These are phyloP conservation scores for Lasiosphaeris hirsuta DNA, from an alignment of 495 filamentous ascomycete species.

Conservation along the genomic window DNA sequence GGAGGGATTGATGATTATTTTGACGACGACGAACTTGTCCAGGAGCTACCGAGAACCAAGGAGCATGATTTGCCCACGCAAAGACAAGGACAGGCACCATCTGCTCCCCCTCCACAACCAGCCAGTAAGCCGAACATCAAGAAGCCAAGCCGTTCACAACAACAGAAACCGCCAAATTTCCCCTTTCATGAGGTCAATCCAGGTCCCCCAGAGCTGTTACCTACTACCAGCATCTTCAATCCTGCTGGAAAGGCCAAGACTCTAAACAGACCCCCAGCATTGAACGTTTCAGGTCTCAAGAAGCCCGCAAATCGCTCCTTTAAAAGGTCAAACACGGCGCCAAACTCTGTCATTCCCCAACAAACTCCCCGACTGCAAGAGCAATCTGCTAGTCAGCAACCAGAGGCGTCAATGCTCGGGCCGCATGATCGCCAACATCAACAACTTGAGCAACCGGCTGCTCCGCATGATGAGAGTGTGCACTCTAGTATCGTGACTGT, in stretches of 20 bases:
- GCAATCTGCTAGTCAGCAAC: slow-evolving; percentile 3
- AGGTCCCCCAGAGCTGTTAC: slow-evolving; percentile 42
- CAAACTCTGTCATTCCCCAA: slow-evolving; percentile 15
- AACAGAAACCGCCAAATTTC: slow-evolving; percentile 24
- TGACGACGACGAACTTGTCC: slow-evolving; percentile 36
- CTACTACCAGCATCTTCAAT: slow-evolving; percentile 45
- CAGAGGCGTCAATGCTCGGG: neutral
- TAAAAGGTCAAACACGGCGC: slow-evolving; percentile 28
- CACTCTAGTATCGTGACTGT: neutral
- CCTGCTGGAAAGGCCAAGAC: slow-evolving; percentile 29
- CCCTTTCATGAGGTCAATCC: slow-evolving; percentile 42
- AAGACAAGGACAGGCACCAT: slow-evolving; percentile 5
- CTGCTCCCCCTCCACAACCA: slow-evolving; percentile 9
- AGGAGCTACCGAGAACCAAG: slow-evolving; percentile 19
- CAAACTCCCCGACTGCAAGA: slow-evolving; percentile 8
- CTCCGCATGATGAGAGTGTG: neutral
- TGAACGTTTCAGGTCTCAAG: slow-evolving; percentile 6
- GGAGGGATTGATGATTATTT: slow-evolving; percentile 60
- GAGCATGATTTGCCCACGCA: slow-evolving; percentile 17
- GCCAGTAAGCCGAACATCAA: slow-evolving; percentile 11
- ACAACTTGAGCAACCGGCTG: neutral
- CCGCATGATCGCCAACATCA: neutral
- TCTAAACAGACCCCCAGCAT: slow-evolving; percentile 18
- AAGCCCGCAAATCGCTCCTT: slow-evolving; percentile 19
- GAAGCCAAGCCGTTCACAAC: slow-evolving; percentile 11